Evolutionary conservation across 371 early-diverging fungal genomes (phyloP).

Genomic region (Agmasoma carcini): DNA sequence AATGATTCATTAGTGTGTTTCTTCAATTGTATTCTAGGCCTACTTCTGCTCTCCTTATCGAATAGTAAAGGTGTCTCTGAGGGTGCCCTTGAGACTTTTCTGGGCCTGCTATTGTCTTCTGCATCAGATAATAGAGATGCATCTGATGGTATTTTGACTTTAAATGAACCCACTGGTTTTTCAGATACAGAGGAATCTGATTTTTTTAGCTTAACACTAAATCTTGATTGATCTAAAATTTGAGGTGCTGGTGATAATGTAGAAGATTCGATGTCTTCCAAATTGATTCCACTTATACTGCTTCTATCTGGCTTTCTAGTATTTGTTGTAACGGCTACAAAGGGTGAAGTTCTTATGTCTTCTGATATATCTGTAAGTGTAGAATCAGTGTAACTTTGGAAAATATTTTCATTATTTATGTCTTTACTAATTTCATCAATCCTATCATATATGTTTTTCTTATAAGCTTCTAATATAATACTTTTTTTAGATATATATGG

Average conservation of each 20-base stretch:
- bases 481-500: conserved; percentile 26
- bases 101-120: not conserved
- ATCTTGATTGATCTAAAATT: not conserved
- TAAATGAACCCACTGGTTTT: not conserved
- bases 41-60: not conserved
- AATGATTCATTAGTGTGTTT: not conserved
- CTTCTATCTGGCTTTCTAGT: not conserved
- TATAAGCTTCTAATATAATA: conserved; percentile 28
- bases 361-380: not conserved
- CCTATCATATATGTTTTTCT: conserved; percentile 31
- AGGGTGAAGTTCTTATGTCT: too few relatives aligned
- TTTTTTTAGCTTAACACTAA: not conserved
- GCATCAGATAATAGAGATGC: not conserved
- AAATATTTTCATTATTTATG: conserved; percentile 31
- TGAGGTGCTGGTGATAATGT: not conserved
- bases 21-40: not conserved
- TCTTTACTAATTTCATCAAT: conserved; percentile 18
- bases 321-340: not conserved
- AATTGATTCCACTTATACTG: not conserved
- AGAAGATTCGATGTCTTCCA: not conserved
- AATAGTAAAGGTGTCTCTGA: not conserved
- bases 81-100: not conserved
- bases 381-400: conserved; percentile 13
- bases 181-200: not conserved
- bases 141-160: not conserved